These are phyloP conservation scores for Pyrrhoderma lamaoense DNA, from an alignment of 1,284 basidiomycete species.

Conservation along the genomic window DNA sequence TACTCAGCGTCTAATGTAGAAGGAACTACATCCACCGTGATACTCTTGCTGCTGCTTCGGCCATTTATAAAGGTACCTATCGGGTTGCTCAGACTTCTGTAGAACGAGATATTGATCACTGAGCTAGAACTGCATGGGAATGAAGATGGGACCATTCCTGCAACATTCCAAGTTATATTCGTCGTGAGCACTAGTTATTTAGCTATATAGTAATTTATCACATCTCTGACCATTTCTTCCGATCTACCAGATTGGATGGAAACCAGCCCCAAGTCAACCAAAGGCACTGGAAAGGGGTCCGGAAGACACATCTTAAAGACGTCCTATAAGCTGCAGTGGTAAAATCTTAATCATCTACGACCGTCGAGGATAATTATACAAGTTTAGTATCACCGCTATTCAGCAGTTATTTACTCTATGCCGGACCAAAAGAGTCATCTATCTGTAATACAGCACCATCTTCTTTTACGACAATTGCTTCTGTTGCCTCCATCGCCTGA, in stretches of 20 bases:
- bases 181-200: slow-evolving; percentile 77
- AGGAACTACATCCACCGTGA: slow-evolving; percentile 73
- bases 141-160: slow-evolving; percentile 79
- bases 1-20: slow-evolving; percentile 30
- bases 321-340: slow-evolving; percentile 35
- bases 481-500: neutral
- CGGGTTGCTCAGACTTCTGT: neutral
- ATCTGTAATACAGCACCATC: neutral
- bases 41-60: slow-evolving; percentile 83
- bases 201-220: too few species aligned
- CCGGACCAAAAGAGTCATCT: neutral
- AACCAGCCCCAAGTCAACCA: slow-evolving; percentile 78
- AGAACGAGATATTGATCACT: slow-evolving; percentile 1
- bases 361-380: neutral
- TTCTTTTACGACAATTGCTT: neutral
- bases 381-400: neutral
- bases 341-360: neutral
- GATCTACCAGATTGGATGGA: slow-evolving; percentile 91
- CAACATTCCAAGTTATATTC: slow-evolving; percentile 95
- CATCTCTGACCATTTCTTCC: slow-evolving; percentile 2
- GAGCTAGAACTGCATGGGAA: slow-evolving; percentile 74
- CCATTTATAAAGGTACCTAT: slow-evolving; percentile 80
- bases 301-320: slow-evolving; percentile 78
- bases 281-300: slow-evolving; percentile 83
- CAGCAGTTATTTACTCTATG: neutral